Evolutionary conservation across 192 early-diverging fungal species (phyloP).

Genomic region (Obelidium mucronatum): DNA sequence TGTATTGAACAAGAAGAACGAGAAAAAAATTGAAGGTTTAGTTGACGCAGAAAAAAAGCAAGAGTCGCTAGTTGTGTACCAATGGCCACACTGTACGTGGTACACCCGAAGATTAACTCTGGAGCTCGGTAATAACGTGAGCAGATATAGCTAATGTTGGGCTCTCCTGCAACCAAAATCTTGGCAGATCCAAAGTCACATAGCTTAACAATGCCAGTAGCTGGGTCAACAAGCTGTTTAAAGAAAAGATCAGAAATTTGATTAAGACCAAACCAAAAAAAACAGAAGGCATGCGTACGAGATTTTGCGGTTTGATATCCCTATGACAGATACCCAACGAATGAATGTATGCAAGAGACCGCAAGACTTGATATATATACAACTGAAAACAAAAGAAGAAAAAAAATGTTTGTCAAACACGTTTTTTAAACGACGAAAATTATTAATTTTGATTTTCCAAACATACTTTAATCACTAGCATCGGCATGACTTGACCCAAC

Average conservation of each 20-base stretch:
- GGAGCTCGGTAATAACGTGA: constrained; percentile 97
- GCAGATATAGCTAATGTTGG: constrained; percentile 98
- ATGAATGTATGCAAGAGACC: constrained; percentile 97
- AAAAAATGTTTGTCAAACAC: constrained; percentile 1
- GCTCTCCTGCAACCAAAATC: constrained; percentile 91
- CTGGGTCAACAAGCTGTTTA: constrained; percentile 78
- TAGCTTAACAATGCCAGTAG: constrained; percentile 92
- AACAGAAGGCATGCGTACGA: constrained; percentile 51
- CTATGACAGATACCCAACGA: constrained; percentile 97
- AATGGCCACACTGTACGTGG: constrained; percentile 85
- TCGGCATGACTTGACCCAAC: constrained; percentile 93
- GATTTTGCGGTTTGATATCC: constrained; percentile 99
- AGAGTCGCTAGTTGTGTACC: constrained; percentile 43
- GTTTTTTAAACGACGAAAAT: not conserved
- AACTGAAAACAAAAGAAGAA: constrained; percentile 51
- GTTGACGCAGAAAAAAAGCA: not conserved
- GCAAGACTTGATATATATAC: constrained; percentile 98
- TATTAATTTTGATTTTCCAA: not conserved
- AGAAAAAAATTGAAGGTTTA: not conserved
- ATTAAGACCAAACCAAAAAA: not conserved
- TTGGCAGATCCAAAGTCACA: constrained; percentile 99
- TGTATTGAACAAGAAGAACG: too few relatives aligned
- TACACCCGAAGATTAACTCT: constrained; percentile 96
- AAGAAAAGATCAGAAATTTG: not conserved
- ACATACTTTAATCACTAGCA: constrained; percentile 84